Base-by-base conservation (phyloP, 768 basidiomycete species). In the Russula earlei region DNA sequence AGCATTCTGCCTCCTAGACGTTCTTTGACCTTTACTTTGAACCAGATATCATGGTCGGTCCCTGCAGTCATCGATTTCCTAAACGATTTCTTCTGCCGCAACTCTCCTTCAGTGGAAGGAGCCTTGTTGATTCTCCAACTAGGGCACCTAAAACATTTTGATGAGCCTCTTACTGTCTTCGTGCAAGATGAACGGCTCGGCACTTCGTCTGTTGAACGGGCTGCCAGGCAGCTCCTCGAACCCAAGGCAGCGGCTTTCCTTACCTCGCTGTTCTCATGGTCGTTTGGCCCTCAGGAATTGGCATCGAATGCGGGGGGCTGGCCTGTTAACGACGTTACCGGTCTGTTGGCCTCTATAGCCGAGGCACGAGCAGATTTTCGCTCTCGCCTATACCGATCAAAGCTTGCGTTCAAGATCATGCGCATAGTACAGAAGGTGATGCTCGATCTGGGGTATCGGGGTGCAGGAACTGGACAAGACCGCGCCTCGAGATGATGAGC, bases 141-240 rank as follows among this genome's bases (percentile, higher is more conserved):
- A 2, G 72, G 74, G 0, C 73, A 87, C 64, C 67, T 89, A 66
- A 85, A 85, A 58, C 87, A 91, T 66, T 87, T 86, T 60, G 74
- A 75, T 25, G 79, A 86, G 24, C 81, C 83, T 0, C 67, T 87
- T 14, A 73, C 77, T 3, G 47, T 75, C 8, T 68, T 84, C 15
- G 65, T 71, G 7, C 66, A 67, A 22, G 60, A 69, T 42, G 68
- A 53, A 52, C 64, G 34, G 4, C 62, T 48, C 12, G 64, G 61
- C 10, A 61, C 47, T 24, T n/a, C 41, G 4, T 33, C 37, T 5
- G 11, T 20, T 9, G 24, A 47, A 17, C 47, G 47, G 33, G 42
- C 56, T 15, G 7, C 15, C 40, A 25, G 37, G 37, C 42, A 45
- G 19, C 55, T 71, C 25, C 45, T 54, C 20, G 50, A 64, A 17